Evolutionary conservation across 2,329 filamentous ascomycete genomes (phyloP), one percentile per base, ranked within the genome.

Genomic region (Knoxdaviesia capensis): DNA sequence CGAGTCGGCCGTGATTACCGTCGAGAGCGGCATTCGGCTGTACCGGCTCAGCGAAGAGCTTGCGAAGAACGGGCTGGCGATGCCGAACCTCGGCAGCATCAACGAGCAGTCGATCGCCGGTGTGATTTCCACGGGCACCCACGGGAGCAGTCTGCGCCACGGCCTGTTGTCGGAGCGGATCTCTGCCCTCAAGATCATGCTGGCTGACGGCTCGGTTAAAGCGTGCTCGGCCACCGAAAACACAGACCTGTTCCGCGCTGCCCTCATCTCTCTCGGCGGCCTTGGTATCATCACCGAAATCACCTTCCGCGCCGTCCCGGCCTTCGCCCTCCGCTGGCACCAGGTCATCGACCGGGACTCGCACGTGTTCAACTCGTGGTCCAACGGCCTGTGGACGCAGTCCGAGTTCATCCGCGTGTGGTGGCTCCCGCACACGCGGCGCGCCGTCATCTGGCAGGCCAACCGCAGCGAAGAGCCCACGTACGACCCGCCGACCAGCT

Each of bases 361-460:
- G 38, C 68, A 72, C 38, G 70, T 94, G 47, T 65, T 93, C 39
- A 63, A 67, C 7, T 66, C 71, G 6, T 96, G 90, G 85, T 60
- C 77, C 11, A 66, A 63, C 6, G 69, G 70, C 33, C 66, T 96
- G 9, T 96, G 90, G 88, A 83, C 74, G 1, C 71, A 76, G 46
- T 74, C 78, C 46, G 86, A 96, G 58, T 98, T 88, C 54, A 84
- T 92, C 30, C 73, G 90, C 31, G 85, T 94, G 31, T 98, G 90
- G 88, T 98, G 90, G 90, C 77, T 94, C 55, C 90, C 90, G 0
- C 94, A 96, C 61, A 85, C 82, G 54, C 74, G 84, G 43, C 74
- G 84, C 38, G 85, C 84, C 0, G 82, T 96, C 39, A 72, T 92
- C 38, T 98, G 90, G 90, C 73, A 74, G 36, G 90, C 86, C n/a